These are phyloP conservation scores for Elsinoe necatrix DNA, from an alignment of 2,329 filamentous ascomycete genomes.

Conservation along the genomic window DNA sequence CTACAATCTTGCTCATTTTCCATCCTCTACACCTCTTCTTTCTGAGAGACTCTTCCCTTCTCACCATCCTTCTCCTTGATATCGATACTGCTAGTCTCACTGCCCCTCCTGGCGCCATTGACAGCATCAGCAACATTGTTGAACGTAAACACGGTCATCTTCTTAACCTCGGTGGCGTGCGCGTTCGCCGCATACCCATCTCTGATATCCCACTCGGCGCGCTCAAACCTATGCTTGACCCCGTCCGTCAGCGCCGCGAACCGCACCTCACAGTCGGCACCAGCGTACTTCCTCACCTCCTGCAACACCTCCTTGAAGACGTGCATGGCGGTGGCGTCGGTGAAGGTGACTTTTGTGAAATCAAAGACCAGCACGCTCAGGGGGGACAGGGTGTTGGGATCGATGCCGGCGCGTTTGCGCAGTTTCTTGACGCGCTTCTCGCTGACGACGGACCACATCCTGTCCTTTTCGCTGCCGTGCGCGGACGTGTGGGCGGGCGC, in stretches of 20 bases:
- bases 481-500: constrained; percentile 33
- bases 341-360: constrained; percentile 44
- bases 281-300: constrained; percentile 44
- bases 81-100: constrained; percentile 3
- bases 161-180: constrained; percentile 1
- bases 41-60: background rate
- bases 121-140: constrained; percentile 12
- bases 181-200: constrained; percentile 4
- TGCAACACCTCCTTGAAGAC: constrained; percentile 42
- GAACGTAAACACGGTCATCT: constrained; percentile 11
- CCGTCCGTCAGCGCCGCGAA: constrained; percentile 43
- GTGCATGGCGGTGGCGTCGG: constrained; percentile 46
- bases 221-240: constrained; percentile 25
- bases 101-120: background rate
- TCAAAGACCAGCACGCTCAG: constrained; percentile 47
- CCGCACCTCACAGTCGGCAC: constrained; percentile 38
- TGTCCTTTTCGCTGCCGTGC: constrained; percentile 31
- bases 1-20: background rate
- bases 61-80: constrained; percentile 3
- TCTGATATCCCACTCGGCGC: constrained; percentile 17
- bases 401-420: constrained; percentile 34
- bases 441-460: constrained; percentile 49
- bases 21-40: background rate
- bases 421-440: constrained; percentile 42
- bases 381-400: constrained; percentile 27